Evolutionary conservation across 768 basidiomycete genomes (phyloP), one percentile per base, ranked within the genome.

Genomic region (Rossbeevera mucosa): DNA sequence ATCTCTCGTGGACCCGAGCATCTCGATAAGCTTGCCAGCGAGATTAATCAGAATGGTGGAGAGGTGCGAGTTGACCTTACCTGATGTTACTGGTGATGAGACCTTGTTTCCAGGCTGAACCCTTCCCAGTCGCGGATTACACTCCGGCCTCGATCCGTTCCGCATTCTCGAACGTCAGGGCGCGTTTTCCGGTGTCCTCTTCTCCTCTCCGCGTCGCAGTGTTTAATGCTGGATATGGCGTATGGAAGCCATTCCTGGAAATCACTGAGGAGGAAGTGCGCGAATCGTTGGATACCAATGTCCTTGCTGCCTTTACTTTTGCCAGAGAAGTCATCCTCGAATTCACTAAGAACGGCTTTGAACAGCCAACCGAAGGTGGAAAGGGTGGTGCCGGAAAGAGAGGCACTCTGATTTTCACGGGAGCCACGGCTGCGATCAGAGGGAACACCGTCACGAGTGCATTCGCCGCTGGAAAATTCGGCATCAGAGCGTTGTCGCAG

Each of bases 381-480:
- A 59, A 56, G 22, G 70, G 59, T 14, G 66, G 69, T n/a, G 66
- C 64, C n/a, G 81, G 83, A 11, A 79, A 80, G 61, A 73, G 76
- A 24, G 88, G 87, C 7, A 78, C 82, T 0, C 66, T 89, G 44
- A 76, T 87, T 13, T 86, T 88, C 62, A 89, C 86, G 0, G 85
- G 86, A 0, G 87, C 87, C 2, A 88, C 88, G 7, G 82, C 87
- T 6, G 75, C 80, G 48, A 50, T 79, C 18, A 71, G 87, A 50
- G 87, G 87, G 5, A 87, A 86, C 50, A 69, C 71, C 3, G 69
- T 67, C 0, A 86, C 85, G 0, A 83, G 82, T 47, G 77, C 74
- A 2, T 83, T 88, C 59, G 74, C 86, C 4, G 80, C 84, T 3
- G 79, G 79, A 0, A 88, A 88, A 62, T 80, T 78, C 47, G 86